Percentiles rank a stretch among this genome's conserved stretches.
These are phyloP conservation scores for Tulasnella sp. DNA, from an alignment of 768 basidiomycete genomes.

Conservation along the genomic window DNA sequence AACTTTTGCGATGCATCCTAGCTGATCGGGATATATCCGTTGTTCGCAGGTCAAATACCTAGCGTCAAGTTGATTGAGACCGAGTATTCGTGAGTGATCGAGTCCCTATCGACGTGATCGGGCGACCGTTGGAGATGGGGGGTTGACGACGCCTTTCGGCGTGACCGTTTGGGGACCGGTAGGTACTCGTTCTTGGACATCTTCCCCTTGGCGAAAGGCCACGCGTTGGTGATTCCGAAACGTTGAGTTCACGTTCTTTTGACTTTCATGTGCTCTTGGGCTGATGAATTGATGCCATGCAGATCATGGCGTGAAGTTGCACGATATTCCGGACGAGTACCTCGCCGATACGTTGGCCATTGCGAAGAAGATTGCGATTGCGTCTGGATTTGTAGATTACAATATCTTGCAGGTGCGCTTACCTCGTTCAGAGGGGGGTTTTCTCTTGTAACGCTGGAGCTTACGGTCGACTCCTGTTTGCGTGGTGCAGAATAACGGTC, in stretches of 20 bases:
- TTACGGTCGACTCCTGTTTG: background rate
- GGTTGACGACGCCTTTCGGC: background rate
- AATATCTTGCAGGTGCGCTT: conserved; percentile 41
- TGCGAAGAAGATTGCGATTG: conserved; percentile 39
- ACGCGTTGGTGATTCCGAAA: conserved; percentile 91
- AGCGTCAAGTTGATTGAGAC: conserved; percentile 82
- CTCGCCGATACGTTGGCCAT: conserved; percentile 41
- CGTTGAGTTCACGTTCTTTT: conserved; percentile 44
- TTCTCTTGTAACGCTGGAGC: background rate
- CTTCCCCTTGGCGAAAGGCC: conserved; percentile 79
- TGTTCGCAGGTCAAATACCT: conserved; percentile 72
- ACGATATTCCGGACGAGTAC: conserved; percentile 43
- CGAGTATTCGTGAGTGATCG: conserved; percentile 53
- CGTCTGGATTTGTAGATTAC: conserved; percentile 39
- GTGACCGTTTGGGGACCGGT: background rate
- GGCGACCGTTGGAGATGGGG: background rate
- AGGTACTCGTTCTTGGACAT: conserved; percentile 92
- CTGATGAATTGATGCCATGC: background rate
- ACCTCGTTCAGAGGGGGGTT: background rate
- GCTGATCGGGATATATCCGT: background rate
- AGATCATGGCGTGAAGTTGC: conserved; percentile 45
- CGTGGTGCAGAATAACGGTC: conserved; percentile 42
- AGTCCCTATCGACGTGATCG: background rate
- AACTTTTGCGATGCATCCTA: background rate
- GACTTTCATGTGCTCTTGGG: too few relatives aligned